These are phyloP conservation scores for Athelia psychrophila DNA, from an alignment of 1,284 basidiomycete genomes.

Conservation along the genomic window DNA sequence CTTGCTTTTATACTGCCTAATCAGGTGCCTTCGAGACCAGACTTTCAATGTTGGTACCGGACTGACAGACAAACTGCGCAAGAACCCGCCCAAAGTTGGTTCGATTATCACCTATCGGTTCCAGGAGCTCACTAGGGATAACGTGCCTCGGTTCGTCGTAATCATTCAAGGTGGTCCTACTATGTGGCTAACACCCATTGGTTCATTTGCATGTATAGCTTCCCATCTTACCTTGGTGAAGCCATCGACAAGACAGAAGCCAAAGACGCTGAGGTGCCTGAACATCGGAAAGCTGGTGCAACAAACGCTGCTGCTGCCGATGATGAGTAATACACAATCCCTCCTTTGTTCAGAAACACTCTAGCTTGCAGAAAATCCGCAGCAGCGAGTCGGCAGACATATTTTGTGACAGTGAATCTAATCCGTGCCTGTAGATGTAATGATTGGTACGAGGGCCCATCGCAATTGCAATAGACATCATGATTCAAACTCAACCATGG, in stretches of 20 bases:
- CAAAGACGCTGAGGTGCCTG: slow-evolving; percentile 53
- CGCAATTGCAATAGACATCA: no score
- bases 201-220: slow-evolving; percentile 32
- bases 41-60: slow-evolving; percentile 57
- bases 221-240: slow-evolving; percentile 59
- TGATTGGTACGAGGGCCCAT: no score
- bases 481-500: no score
- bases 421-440: no score
- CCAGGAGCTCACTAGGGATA: slow-evolving; percentile 60
- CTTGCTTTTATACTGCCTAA: neutral
- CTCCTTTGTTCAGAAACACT: no score
- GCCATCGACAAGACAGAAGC: slow-evolving; percentile 50
- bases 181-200: neutral
- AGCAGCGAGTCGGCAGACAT: no score
- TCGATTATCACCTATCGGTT: slow-evolving; percentile 63
- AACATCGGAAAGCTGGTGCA: slow-evolving; percentile 28
- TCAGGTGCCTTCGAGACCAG: slow-evolving; percentile 26
- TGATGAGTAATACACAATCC: no score
- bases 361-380: no score
- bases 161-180: slow-evolving; percentile 7
- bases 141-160: slow-evolving; percentile 55
- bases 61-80: slow-evolving; percentile 49
- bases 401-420: no score
- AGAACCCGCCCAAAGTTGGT: slow-evolving; percentile 54
- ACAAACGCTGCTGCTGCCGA: neutral